phyloP scores from a whole-genome alignment of 2,329 filamentous ascomycete genomes.

The Huntiella savannae region DNA sequence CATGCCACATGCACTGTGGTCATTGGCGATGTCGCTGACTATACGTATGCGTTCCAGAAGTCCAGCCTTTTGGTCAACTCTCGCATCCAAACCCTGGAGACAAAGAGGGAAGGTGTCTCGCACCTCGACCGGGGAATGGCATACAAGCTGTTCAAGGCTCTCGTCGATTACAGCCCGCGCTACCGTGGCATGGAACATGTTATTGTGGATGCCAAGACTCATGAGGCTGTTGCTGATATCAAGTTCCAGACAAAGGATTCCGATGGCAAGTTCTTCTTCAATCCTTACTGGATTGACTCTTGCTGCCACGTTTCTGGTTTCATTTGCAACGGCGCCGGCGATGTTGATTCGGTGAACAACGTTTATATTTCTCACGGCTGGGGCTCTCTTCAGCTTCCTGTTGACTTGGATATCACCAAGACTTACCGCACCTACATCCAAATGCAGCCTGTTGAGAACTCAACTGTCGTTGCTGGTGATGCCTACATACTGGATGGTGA shows the following conservation, averaged over 20 bases:
- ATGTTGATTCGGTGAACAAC: conserved; percentile 32
- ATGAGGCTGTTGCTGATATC: conserved; percentile 33
- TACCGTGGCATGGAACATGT: conserved; percentile 42
- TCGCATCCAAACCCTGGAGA: conserved; percentile 40
- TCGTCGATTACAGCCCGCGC: conserved; percentile 35
- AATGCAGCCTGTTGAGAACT: conserved; percentile 33
- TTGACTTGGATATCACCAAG: conserved; percentile 26
- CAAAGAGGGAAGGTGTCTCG: conserved; percentile 42
- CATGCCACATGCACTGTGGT: conserved; percentile 44
- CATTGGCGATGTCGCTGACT: conserved; percentile 39
- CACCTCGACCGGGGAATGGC: conserved; percentile 57
- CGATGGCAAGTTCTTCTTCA: conserved; percentile 34
- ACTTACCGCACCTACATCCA: conserved; percentile 37
- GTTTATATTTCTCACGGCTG: conserved; percentile 43
- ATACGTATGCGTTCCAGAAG: conserved; percentile 47
- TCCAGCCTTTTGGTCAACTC: conserved; percentile 49
- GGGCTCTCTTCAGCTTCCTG: conserved; percentile 32
- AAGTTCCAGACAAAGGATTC: conserved; percentile 27
- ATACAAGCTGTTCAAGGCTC: conserved; percentile 47
- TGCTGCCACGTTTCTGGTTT: conserved; percentile 41
- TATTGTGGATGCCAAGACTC: conserved; percentile 32
- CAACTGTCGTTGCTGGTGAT: conserved; percentile 32
- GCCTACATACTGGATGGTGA: conserved; percentile 36
- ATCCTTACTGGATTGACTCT: conserved; percentile 40
- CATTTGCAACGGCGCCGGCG: conserved; percentile 39